Percentiles rank a stretch among this genome's conserved stretches.
Conservation (phyloP, 192 early-diverging fungal genomes). For the Umbelopsis isabellina region DNA sequence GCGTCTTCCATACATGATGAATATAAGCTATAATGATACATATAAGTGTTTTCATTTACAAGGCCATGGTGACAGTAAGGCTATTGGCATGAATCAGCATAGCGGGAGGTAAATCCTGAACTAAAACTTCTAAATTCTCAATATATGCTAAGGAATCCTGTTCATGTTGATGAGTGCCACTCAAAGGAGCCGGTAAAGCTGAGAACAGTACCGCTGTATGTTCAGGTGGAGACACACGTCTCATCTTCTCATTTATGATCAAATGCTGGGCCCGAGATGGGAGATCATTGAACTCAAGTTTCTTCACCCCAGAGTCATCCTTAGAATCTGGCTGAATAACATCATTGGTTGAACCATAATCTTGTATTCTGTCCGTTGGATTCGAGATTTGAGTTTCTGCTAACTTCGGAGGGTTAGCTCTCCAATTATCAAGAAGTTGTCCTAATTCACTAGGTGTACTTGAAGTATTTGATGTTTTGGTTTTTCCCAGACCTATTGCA, state of each 20-base stretch:
- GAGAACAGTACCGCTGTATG: constrained; percentile 62
- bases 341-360: background rate
- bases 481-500: background rate
- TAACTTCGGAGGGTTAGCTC: background rate
- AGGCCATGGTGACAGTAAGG: constrained; percentile 64
- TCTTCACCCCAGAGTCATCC: background rate
- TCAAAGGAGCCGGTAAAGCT: constrained; percentile 59
- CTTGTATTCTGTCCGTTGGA: background rate
- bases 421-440: background rate
- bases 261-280: constrained; percentile 51
- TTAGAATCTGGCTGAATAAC: background rate
- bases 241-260: constrained; percentile 67
- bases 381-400: background rate
- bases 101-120: constrained; percentile 52
- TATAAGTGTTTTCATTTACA: constrained; percentile 32
- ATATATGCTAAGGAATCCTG: constrained; percentile 51
- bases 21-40: background rate
- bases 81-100: constrained; percentile 69
- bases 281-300: constrained; percentile 60
- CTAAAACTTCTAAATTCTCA: constrained; percentile 55
- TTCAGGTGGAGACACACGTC: constrained; percentile 45
- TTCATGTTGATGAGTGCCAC: constrained; percentile 48
- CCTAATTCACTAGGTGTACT: background rate
- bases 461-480: background rate
- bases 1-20: too few species aligned